Evolutionary conservation across 106 monocot genomes (phyloP).

Genomic region (Dioscorea zingiberensis): DNA sequence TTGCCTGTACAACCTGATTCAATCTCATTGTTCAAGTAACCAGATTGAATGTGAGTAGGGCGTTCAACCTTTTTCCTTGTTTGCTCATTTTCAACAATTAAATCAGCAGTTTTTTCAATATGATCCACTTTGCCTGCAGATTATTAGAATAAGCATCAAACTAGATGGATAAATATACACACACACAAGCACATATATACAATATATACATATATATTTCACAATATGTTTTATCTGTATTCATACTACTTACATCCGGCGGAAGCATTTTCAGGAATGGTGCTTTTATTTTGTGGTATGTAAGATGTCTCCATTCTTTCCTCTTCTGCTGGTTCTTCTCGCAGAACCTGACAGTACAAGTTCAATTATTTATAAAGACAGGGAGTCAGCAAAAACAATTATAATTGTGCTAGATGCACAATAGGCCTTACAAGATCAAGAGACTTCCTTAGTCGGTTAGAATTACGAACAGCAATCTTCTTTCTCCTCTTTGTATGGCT

Average conservation of each 20-base stretch:
- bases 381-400: no score
- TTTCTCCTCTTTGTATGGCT: no score
- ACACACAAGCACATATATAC: no score
- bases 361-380: no score
- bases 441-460: no score
- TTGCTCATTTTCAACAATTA: neutral
- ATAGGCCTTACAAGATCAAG: no score
- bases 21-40: neutral
- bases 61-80: neutral
- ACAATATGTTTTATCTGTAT: neutral
- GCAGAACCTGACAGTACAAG: no score
- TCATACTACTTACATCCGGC: constrained; percentile 1
- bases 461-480: no score
- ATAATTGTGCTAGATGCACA: no score
- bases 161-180: neutral
- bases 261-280: neutral
- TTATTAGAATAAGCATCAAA: neutral
- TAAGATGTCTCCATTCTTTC: no score
- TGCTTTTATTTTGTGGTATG: neutral
- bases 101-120: neutral
- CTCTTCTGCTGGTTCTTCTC: no score
- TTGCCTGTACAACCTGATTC: no score
- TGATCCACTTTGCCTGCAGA: constrained; percentile 5
- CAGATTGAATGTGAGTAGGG: neutral
- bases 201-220: neutral